Base-by-base conservation (phyloP, 192 early-diverging fungal genomes). In the Geranomyces variabilis region DNA sequence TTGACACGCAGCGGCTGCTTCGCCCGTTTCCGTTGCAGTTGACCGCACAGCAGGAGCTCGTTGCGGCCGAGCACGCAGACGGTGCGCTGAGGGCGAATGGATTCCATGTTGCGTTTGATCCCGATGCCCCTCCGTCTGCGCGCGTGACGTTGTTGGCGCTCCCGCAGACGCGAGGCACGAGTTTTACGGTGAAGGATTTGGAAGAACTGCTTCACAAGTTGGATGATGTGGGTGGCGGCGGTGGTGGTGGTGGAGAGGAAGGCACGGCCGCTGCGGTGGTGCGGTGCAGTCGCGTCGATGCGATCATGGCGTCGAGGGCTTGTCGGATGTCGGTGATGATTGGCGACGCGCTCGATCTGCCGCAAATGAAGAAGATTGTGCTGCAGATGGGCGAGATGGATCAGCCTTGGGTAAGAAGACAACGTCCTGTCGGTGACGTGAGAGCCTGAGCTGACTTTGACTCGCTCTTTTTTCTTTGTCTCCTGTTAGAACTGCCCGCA, bases 271-370 rank as follows among this genome's bases (percentile, higher is more conserved):
- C n/a, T n/a, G n/a, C n/a, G n/a, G n/a, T n/a, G n/a, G 84, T 91
- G 0, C 73, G 88, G 29, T 95, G 93, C 69, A 84, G 86, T 53
- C 75, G 89, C 22, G 83, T 91, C 1, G 78, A 90, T 26, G 69
- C 76, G 7, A 86, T 94, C 79, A 93, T 93, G 87, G 96, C 95
- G 0, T 96, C 93, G 0, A 85, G 91, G 55, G 97, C 97, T 0
- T 99, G 97, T 73, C 81, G 95, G 14, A 90, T 86, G 67, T 89
- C 92, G 0, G 89, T 93, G 6, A 97, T 98, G 94, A 95, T 99
- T 75, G 97, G 97, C 1, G 86, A 90, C 68, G 75, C 89, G 41
- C 74, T 99, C 67, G 86, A 86, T 12, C 67, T 75, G 45, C 63
- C 71, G 5, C 82, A 92, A 64, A 97, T 97, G 94, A 74, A 68